These are phyloP conservation scores for Apium graveolens DNA, from an alignment of 129 eudicot species.

Conservation along the genomic window DNA sequence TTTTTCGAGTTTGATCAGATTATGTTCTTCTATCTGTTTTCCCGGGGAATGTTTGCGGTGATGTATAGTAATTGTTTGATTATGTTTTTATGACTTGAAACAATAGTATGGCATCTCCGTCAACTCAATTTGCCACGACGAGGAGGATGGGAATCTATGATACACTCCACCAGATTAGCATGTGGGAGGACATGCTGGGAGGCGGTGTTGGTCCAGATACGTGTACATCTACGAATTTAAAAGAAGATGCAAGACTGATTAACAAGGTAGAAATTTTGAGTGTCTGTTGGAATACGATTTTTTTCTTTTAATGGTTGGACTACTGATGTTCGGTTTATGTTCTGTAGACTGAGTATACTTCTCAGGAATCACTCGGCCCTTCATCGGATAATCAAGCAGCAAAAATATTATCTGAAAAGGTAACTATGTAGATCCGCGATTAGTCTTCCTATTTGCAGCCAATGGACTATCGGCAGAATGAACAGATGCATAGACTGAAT, in stretches of 20 bases:
- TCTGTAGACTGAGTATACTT: slow-evolving; percentile 43
- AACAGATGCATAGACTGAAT: neutral
- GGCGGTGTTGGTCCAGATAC: slow-evolving; percentile 37
- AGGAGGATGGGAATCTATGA: slow-evolving; percentile 78
- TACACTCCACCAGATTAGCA: slow-evolving; percentile 64
- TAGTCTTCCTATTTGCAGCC: neutral
- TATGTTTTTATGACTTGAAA: neutral
- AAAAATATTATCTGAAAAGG: slow-evolving; percentile 65
- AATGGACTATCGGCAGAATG: neutral
- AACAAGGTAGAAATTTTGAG: slow-evolving; percentile 37
- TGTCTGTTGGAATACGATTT: neutral
- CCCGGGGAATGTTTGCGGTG: neutral
- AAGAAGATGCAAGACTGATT: slow-evolving; percentile 31
- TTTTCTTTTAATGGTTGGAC: neutral
- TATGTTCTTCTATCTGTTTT: neutral
- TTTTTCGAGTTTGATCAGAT: neutral
- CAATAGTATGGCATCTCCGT: slow-evolving; percentile 53
- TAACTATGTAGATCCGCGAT: slow-evolving; percentile 1
- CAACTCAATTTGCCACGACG: slow-evolving; percentile 66
- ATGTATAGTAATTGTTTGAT: neutral
- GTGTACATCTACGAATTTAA: slow-evolving; percentile 26
- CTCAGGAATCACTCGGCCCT: slow-evolving; percentile 47
- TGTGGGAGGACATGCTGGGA: slow-evolving; percentile 74
- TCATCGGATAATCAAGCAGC: slow-evolving; percentile 42
- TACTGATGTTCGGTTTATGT: slow-evolving; percentile 16